A percentile compares a stretch with the other conserved stretches of the same genome.
These are phyloP conservation scores for Brassica napus DNA, from an alignment of 345 rosid genomes.

Conservation along the genomic window DNA sequence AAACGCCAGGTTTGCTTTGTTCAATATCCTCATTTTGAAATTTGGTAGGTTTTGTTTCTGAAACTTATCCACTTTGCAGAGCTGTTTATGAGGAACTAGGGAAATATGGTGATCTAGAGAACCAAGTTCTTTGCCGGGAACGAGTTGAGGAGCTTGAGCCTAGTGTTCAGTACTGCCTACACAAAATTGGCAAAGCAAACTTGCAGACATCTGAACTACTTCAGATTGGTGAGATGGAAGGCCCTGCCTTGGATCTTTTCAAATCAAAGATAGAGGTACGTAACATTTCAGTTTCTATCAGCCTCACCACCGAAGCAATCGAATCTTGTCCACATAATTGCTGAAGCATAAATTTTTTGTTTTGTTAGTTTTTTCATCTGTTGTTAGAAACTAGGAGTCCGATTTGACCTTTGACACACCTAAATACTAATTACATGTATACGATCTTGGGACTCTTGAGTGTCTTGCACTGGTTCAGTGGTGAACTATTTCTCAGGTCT, in stretches of 20 bases:
- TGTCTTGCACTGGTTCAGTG: slow-evolving; percentile 8
- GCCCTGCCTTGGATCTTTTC: slow-evolving; percentile 96
- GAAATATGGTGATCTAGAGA: slow-evolving; percentile 95
- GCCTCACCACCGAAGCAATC: slow-evolving; percentile 5
- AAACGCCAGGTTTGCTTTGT: slow-evolving; percentile 78
- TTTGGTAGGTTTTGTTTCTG: slow-evolving; percentile 15
- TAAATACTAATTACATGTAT: neutral
- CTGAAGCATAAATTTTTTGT: neutral
- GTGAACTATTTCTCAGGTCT: neutral
- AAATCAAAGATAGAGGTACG: slow-evolving; percentile 87
- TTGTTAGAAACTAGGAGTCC: slow-evolving; percentile 7
- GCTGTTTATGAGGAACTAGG: slow-evolving; percentile 98
- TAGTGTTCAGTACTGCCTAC: slow-evolving; percentile 83
- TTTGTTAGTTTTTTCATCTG: slow-evolving; percentile 1
- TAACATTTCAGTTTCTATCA: neutral
- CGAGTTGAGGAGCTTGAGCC: slow-evolving; percentile 99
- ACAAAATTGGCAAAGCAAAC: slow-evolving; percentile 91
- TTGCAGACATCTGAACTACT: slow-evolving; percentile 83
- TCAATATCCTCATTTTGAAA: neutral
- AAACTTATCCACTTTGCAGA: slow-evolving; percentile 42
- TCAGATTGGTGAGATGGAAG: slow-evolving; percentile 97
- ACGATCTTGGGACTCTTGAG: slow-evolving; percentile 6
- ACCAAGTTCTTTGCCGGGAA: slow-evolving; percentile 91
- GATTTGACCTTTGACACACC: slow-evolving; percentile 9
- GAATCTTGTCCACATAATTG: neutral